Evolutionary conservation across 768 basidiomycete genomes (phyloP).

Genomic region (Boletus tomentosulus): DNA sequence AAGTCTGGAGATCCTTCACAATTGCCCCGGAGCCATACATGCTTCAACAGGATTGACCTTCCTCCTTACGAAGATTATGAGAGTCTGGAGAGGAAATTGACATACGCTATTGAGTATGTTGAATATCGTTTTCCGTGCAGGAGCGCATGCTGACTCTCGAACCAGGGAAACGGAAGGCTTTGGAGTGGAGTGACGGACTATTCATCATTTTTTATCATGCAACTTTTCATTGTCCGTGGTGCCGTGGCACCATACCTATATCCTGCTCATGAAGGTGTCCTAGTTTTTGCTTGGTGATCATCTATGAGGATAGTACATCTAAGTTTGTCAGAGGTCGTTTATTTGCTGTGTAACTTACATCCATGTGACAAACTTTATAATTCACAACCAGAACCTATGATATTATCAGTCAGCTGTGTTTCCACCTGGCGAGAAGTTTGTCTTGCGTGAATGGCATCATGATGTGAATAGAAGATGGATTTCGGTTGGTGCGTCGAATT

Average conservation of each 20-base stretch:
- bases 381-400: slow-evolving; percentile 1
- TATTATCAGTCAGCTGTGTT: background rate
- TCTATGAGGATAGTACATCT: slow-evolving; percentile 2
- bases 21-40: slow-evolving; percentile 87
- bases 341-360: background rate
- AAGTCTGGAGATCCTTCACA: slow-evolving; percentile 89
- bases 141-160: slow-evolving; percentile 6
- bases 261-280: slow-evolving; percentile 1
- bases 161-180: slow-evolving; percentile 75
- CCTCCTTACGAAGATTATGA: slow-evolving; percentile 89
- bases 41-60: slow-evolving; percentile 87
- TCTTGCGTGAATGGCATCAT: background rate
- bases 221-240: slow-evolving; percentile 1
- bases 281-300: background rate
- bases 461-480: slow-evolving; percentile 67
- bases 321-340: background rate
- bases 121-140: background rate
- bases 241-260: slow-evolving; percentile 14
- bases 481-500: slow-evolving; percentile 46
- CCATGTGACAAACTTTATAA: slow-evolving; percentile 1
- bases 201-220: slow-evolving; percentile 4
- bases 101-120: slow-evolving; percentile 77
- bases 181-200: slow-evolving; percentile 47
- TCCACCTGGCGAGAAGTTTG: background rate
- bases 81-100: slow-evolving; percentile 79